These are phyloP conservation scores for Glycine latifolia DNA, from an alignment of 306 rosid species.

Conservation along the genomic window DNA sequence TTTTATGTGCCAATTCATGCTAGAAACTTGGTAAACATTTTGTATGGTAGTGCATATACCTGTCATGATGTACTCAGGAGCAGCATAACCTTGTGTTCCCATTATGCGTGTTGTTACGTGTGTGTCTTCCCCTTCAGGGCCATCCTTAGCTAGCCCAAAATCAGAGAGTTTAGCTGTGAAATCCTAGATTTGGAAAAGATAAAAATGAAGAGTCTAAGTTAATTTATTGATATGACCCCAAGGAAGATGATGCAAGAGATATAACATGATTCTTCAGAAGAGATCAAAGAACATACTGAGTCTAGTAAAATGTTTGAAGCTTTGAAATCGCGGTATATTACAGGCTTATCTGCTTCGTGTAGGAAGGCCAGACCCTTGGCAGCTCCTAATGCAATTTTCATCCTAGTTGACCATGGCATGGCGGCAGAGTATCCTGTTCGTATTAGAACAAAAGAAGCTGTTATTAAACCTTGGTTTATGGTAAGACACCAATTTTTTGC, in stretches of 20 bases:
- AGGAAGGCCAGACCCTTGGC: conserved; percentile 80
- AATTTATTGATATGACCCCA: conserved; percentile 1
- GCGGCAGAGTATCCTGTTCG: conserved; percentile 67
- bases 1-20: background rate
- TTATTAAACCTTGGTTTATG: conserved; percentile 17
- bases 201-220: background rate
- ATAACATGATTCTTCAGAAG: conserved; percentile 1
- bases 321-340: conserved; percentile 88
- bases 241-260: background rate
- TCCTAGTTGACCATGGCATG: conserved; percentile 82
- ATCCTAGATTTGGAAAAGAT: conserved; percentile 54
- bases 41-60: conserved; percentile 52
- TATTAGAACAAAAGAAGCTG: conserved; percentile 24
- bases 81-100: conserved; percentile 82
- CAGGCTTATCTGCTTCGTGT: conserved; percentile 78
- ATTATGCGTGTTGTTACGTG: conserved; percentile 68
- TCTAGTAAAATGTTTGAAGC: conserved; percentile 83
- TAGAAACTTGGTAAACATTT: background rate
- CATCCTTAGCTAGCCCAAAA: conserved; percentile 87
- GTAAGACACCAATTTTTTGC: conserved; percentile 12
- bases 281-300: conserved; percentile 58
- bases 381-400: conserved; percentile 79
- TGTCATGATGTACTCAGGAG: conserved; percentile 71
- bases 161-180: conserved; percentile 79
- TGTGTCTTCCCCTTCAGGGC: conserved; percentile 76